Conservation (phyloP, 352 stramenopile genomes). For the Pythium oligandrum region DNA sequence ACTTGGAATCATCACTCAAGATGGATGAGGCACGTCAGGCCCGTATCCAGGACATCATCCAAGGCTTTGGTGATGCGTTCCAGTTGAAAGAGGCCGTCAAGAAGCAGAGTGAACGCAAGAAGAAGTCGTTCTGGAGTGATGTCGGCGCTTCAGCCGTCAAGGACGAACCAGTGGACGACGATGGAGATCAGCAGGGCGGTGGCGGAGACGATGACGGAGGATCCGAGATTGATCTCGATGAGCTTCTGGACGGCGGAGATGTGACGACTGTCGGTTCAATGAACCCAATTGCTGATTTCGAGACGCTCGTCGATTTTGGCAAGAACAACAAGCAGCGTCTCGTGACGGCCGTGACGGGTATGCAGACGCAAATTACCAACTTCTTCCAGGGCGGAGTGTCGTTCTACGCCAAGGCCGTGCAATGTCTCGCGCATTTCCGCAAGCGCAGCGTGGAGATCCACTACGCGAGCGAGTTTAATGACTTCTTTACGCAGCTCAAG, state of each 20-base stretch:
- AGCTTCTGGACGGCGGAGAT: slow-evolving; percentile 56
- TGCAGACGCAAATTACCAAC: slow-evolving; percentile 62
- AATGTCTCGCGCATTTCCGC: slow-evolving; percentile 70
- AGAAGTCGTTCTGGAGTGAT: slow-evolving; percentile 81
- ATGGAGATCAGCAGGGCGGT: slow-evolving; percentile 17
- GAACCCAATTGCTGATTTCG: slow-evolving; percentile 83
- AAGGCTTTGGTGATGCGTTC: slow-evolving; percentile 69
- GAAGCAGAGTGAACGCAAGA: slow-evolving; percentile 56
- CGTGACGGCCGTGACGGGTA: slow-evolving; percentile 50
- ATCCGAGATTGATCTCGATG: slow-evolving; percentile 72
- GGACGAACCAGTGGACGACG: slow-evolving; percentile 13
- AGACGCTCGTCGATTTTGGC: slow-evolving; percentile 51
- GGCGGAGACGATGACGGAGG: slow-evolving; percentile 28
- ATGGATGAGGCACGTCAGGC: slow-evolving; percentile 46
- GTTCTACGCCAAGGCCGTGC: slow-evolving; percentile 65
- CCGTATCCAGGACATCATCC: slow-evolving; percentile 52
- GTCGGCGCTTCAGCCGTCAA: slow-evolving; percentile 32
- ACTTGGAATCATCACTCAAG: slow-evolving; percentile 55
- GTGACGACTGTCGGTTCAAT: slow-evolving; percentile 74
- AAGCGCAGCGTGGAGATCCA: slow-evolving; percentile 66
- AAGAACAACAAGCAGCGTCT: slow-evolving; percentile 38
- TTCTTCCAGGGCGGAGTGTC: slow-evolving; percentile 45
- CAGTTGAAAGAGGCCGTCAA: slow-evolving; percentile 73
- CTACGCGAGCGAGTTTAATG: slow-evolving; percentile 71
- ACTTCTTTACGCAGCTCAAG: slow-evolving; percentile 62